Percentiles rank a stretch among this genome's conserved stretches.
Conservation (phyloP, 2,329 filamentous ascomycete species). For the Sclerotinia nivalis region DNA sequence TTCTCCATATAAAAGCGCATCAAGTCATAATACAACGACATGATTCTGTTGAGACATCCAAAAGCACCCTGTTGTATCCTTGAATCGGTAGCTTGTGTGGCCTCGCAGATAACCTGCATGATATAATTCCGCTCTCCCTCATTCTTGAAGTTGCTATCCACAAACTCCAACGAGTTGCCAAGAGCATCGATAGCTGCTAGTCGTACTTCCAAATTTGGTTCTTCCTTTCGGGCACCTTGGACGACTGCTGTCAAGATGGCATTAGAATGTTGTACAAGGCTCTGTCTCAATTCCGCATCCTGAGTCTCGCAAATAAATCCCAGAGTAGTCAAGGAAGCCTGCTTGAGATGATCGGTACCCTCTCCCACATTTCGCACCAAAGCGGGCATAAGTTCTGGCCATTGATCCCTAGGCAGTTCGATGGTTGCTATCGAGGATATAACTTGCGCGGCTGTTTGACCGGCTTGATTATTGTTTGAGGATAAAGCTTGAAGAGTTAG, state of each 20-base stretch:
- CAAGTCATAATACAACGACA: slow-evolving; percentile 98
- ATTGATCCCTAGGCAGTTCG: slow-evolving; percentile 90
- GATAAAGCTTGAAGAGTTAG: slow-evolving; percentile 84
- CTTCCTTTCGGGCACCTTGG: slow-evolving; percentile 95
- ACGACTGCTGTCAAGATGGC: slow-evolving; percentile 97
- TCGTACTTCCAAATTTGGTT: slow-evolving; percentile 86
- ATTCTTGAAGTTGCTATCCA: slow-evolving; percentile 97
- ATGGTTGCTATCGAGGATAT: slow-evolving; percentile 93
- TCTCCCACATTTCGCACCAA: slow-evolving; percentile 91
- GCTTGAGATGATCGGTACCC: slow-evolving; percentile 85
- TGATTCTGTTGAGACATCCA: slow-evolving; percentile 96
- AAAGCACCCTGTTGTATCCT: slow-evolving; percentile 95
- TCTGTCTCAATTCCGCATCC: slow-evolving; percentile 79
- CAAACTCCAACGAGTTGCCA: slow-evolving; percentile 95
- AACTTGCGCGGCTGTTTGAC: slow-evolving; percentile 89
- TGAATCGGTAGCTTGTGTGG: slow-evolving; percentile 87
- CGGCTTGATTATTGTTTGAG: slow-evolving; percentile 78
- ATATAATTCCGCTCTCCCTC: slow-evolving; percentile 99
- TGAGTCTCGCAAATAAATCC: slow-evolving; percentile 98
- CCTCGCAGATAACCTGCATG: slow-evolving; percentile 99
- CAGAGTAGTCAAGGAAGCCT: slow-evolving; percentile 92
- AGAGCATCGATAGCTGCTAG: slow-evolving; percentile 91
- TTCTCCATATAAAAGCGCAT: slow-evolving; percentile 99
- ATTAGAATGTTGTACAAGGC: slow-evolving; percentile 85
- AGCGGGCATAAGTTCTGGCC: slow-evolving; percentile 84